A percentile compares a stretch with the other conserved stretches of the same genome.
These are phyloP conservation scores for Brassica nigra DNA, from an alignment of 345 rosid genomes.

Conservation along the genomic window DNA sequence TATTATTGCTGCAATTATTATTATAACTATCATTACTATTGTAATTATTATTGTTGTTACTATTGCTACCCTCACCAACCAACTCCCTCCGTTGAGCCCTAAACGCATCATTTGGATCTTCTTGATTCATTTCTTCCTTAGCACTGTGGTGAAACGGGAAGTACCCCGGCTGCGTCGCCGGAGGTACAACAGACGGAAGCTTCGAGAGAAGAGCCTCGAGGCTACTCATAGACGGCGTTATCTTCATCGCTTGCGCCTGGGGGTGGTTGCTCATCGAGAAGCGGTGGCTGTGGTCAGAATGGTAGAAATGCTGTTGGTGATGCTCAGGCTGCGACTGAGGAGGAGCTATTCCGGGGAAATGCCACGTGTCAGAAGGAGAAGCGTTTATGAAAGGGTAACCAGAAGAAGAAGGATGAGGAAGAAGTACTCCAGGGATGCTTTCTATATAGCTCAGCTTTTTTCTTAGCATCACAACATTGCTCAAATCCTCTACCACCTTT, in stretches of 20 bases:
- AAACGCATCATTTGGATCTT: conserved; percentile 36
- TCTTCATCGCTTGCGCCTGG: conserved; percentile 46
- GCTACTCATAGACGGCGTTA: conserved; percentile 95
- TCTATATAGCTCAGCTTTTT: conserved; percentile 91
- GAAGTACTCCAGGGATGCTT: conserved; percentile 88
- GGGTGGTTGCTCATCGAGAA: conserved; percentile 26
- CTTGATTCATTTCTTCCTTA: conserved; percentile 54
- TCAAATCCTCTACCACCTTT: conserved; percentile 84
- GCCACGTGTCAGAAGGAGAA: conserved; percentile 56
- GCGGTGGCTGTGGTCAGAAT: conserved; percentile 33
- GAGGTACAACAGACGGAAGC: conserved; percentile 89
- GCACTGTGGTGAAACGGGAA: conserved; percentile 40
- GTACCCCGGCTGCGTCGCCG: conserved; percentile 37
- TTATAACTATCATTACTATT: conserved; percentile 37
- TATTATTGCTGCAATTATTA: conserved; percentile 39
- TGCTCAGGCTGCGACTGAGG: conserved; percentile 48
- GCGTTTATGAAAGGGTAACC: conserved; percentile 59
- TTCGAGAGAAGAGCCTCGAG: conserved; percentile 94
- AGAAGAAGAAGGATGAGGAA: conserved; percentile 91
- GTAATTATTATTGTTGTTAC: conserved; percentile 2
- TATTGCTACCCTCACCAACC: conserved; percentile 43
- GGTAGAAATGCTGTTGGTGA: conserved; percentile 42
- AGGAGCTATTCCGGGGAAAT: conserved; percentile 46
- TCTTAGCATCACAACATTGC: conserved; percentile 73
- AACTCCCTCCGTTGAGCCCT: conserved; percentile 32